Evolutionary conservation across 495 filamentous ascomycete species (phyloP).

Genomic region (Lichenothelia convexa): DNA sequence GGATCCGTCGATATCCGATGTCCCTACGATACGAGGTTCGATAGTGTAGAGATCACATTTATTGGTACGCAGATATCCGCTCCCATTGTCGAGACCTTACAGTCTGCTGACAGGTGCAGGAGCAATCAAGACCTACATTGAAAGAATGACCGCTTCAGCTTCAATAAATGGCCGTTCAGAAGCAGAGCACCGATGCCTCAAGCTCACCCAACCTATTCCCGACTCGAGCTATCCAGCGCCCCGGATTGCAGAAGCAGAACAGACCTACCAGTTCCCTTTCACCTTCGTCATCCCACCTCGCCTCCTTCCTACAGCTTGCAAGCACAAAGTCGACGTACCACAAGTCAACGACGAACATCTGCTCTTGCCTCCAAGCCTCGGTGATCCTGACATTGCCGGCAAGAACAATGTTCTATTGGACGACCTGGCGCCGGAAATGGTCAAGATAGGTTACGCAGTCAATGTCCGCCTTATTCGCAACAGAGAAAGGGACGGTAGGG

Average conservation of each 20-base stretch:
- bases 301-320: slow-evolving; percentile 42
- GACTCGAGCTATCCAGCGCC: slow-evolving; percentile 50
- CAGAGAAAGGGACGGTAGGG: slow-evolving; percentile 28
- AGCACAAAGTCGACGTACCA: slow-evolving; percentile 33
- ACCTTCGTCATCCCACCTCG: slow-evolving; percentile 69
- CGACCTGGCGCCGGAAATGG: slow-evolving; percentile 73
- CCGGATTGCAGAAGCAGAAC: slow-evolving; percentile 45
- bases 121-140: slow-evolving; percentile 30
- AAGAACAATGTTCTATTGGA: slow-evolving; percentile 38
- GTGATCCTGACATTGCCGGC: slow-evolving; percentile 36
- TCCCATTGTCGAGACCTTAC: neutral
- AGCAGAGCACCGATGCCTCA: slow-evolving; percentile 50
- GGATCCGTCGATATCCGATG: slow-evolving; percentile 41
- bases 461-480: slow-evolving; percentile 31
- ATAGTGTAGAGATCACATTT: slow-evolving; percentile 62
- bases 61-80: slow-evolving; percentile 34
- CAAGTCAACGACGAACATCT: slow-evolving; percentile 56
- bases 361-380: slow-evolving; percentile 62
- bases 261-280: slow-evolving; percentile 60
- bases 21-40: slow-evolving; percentile 52
- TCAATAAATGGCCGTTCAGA: slow-evolving; percentile 31
- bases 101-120: slow-evolving; percentile 16
- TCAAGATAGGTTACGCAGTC: slow-evolving; percentile 53
- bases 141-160: slow-evolving; percentile 28
- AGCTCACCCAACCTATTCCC: slow-evolving; percentile 62